A percentile compares a stretch with the other conserved stretches of the same genome.
These are phyloP conservation scores for Pyropia yezoensis DNA, from an alignment of 23 red algal genomes.

Conservation along the genomic window DNA sequence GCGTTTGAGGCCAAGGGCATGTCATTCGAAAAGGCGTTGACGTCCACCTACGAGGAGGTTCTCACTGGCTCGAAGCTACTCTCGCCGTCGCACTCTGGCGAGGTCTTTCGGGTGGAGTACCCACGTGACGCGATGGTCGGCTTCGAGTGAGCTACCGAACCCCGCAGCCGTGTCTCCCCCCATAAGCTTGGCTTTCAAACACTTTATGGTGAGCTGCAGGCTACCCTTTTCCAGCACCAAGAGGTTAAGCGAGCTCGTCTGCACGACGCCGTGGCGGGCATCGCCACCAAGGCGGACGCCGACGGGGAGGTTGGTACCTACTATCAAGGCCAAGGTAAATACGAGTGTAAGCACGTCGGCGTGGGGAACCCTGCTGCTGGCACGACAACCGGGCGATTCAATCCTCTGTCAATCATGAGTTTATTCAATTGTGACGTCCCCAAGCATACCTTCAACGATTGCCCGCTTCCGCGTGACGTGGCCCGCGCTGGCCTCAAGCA, in stretches of 20 bases:
- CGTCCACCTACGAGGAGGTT: conserved; percentile 1
- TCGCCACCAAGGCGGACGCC: too few relatives aligned
- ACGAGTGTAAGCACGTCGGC: too few relatives aligned
- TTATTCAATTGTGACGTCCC: too few relatives aligned
- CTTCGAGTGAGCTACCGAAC: conserved; percentile 14
- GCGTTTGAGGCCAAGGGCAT: conserved; percentile 2
- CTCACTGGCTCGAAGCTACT: conserved; percentile 1
- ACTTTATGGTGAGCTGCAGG: conserved; percentile 8
- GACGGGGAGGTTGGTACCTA: too few relatives aligned
- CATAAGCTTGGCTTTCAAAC: conserved; percentile 13
- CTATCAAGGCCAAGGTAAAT: too few relatives aligned
- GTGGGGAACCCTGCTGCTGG: too few relatives aligned
- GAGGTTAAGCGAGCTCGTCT: not conserved
- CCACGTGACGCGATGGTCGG: conserved; percentile 2
- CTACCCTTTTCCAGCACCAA: conserved; percentile 2
- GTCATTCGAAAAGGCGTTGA: not conserved
- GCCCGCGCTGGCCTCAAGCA: too few relatives aligned
- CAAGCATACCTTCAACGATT: too few relatives aligned
- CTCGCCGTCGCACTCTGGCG: conserved; percentile 9
- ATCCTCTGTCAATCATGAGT: too few relatives aligned
- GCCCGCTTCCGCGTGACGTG: too few relatives aligned
- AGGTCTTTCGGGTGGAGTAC: conserved; percentile 7
- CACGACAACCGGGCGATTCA: too few relatives aligned
- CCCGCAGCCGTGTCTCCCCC: not conserved
- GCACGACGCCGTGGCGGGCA: not conserved